phyloP scores from a whole-genome alignment of 1,139 yeast genomes.

The Hansenula lynferdii region DNA sequence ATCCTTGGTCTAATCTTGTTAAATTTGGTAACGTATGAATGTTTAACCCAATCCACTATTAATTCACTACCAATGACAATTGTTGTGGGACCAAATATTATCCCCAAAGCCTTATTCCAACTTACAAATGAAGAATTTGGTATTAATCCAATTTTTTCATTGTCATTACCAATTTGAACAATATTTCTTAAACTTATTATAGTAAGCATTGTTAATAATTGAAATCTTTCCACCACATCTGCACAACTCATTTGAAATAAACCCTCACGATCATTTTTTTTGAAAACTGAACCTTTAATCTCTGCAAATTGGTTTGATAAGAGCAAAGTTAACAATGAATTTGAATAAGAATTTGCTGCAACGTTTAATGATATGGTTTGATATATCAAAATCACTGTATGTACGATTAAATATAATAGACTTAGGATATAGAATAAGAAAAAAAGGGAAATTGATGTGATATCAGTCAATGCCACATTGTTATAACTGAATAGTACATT shows the following conservation, averaged over 20 bases:
- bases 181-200: constrained; percentile 77
- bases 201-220: constrained; percentile 66
- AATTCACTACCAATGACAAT: constrained; percentile 86
- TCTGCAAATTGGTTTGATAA: constrained; percentile 91
- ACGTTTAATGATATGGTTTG: constrained; percentile 88
- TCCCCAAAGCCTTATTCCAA: constrained; percentile 45
- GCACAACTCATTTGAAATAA: constrained; percentile 86
- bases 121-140: constrained; percentile 31
- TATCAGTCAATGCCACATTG: constrained; percentile 11
- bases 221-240: constrained; percentile 84
- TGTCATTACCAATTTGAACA: constrained; percentile 51
- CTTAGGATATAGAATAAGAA: constrained; percentile 35
- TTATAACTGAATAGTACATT: constrained; percentile 45
- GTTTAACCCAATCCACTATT: constrained; percentile 92
- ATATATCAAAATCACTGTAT: constrained; percentile 72
- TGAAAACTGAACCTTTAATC: constrained; percentile 84
- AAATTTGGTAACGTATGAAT: constrained; percentile 81
- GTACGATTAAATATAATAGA: constrained; percentile 49
- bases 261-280: constrained; percentile 84
- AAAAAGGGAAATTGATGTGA: constrained; percentile 3
- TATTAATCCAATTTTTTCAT: constrained; percentile 27
- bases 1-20: constrained; percentile 73
- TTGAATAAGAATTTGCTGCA: constrained; percentile 93
- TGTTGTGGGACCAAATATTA: constrained; percentile 75
- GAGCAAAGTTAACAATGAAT: constrained; percentile 77